These are phyloP conservation scores for Tetrapyrgos nigripes DNA, from an alignment of 1,284 basidiomycete species.

Conservation along the genomic window DNA sequence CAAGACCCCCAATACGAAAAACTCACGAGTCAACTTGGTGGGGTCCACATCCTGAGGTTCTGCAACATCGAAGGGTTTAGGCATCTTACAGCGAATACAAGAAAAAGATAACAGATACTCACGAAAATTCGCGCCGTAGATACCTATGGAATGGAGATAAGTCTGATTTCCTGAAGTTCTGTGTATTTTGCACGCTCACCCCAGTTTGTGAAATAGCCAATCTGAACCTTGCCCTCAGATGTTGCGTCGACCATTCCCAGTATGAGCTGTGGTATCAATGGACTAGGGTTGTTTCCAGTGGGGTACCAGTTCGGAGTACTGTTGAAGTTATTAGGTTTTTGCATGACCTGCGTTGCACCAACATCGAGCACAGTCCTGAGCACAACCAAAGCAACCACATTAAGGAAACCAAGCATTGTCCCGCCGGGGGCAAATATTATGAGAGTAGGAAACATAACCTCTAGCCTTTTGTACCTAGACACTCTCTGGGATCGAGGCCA, in stretches of 20 bases:
- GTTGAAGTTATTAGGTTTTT: constrained; percentile 56
- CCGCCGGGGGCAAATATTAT: too few relatives aligned
- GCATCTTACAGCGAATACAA: too few relatives aligned
- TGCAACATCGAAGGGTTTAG: constrained; percentile 22
- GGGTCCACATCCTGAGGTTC: constrained; percentile 62
- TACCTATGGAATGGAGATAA: constrained; percentile 57
- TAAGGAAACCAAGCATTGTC: not conserved
- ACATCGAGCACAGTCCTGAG: constrained; percentile 18
- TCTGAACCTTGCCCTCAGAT: constrained; percentile 53
- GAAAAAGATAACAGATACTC: constrained; percentile 31
- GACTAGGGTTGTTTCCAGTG: too few relatives aligned
- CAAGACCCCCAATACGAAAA: not conserved
- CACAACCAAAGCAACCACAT: not conserved
- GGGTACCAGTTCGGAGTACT: constrained; percentile 43
- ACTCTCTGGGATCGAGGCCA: too few relatives aligned
- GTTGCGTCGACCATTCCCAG: constrained; percentile 52
- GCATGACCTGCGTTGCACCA: constrained; percentile 62
- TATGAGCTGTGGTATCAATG: too few relatives aligned
- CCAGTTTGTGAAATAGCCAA: constrained; percentile 76
- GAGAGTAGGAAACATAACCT: not conserved
- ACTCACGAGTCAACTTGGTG: constrained; percentile 55
- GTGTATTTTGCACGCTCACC: constrained; percentile 1
- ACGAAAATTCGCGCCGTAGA: constrained; percentile 85
- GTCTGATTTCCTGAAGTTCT: constrained; percentile 21
- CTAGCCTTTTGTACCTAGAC: not conserved